These are phyloP conservation scores for Ceratocystis destructans DNA, from an alignment of 2,329 filamentous ascomycete species.

Conservation along the genomic window DNA sequence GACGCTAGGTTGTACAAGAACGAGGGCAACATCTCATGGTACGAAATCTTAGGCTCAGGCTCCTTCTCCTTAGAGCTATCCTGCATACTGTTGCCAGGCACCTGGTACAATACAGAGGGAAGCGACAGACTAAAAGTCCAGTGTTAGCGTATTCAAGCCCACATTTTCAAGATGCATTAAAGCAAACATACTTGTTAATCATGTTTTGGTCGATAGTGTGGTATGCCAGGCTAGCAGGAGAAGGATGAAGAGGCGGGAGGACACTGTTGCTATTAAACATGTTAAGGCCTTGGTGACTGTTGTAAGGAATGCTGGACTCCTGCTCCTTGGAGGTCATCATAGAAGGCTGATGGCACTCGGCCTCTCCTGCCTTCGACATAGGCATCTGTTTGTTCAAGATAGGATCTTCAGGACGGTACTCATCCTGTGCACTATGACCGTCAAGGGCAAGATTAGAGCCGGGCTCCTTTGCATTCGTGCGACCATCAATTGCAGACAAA, in stretches of 20 bases:
- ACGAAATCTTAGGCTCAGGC: neutral
- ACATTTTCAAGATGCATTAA: neutral
- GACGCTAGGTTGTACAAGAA: neutral
- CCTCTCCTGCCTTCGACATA: neutral
- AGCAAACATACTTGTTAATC: constrained; percentile 10
- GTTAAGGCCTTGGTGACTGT: neutral
- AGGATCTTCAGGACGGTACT: neutral
- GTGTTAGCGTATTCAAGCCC: neutral
- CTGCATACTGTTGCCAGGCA: neutral
- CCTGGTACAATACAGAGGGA: neutral
- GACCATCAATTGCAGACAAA: neutral
- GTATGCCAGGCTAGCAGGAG: neutral
- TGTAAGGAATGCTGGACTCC: neutral
- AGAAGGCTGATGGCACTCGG: neutral
- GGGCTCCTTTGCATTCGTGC: neutral
- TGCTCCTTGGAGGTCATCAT: neutral
- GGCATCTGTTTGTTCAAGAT: neutral
- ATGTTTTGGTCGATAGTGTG: constrained; percentile 8
- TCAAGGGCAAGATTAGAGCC: neutral
- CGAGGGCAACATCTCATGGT: constrained; percentile 3
- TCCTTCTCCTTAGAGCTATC: neutral
- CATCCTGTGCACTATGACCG: neutral
- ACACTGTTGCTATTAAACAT: neutral
- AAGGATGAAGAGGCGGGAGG: neutral
- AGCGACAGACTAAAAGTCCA: neutral